Evolutionary conservation across 371 early-diverging fungal species (phyloP), one percentile per base, ranked within the genome.

Genomic region (Mortierella sp.): DNA sequence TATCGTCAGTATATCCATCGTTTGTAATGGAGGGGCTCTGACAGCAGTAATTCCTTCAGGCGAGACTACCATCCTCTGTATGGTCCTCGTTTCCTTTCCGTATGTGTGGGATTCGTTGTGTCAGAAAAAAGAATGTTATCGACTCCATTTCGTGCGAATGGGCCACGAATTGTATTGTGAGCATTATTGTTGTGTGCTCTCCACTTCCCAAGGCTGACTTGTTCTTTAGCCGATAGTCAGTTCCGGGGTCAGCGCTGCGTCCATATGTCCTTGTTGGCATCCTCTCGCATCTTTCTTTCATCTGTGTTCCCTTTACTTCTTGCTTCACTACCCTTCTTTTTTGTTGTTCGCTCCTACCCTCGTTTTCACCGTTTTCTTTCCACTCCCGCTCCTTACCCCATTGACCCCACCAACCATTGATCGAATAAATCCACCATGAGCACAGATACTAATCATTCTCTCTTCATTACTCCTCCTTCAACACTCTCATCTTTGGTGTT

Each of bases 401-500:
- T 60, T 32, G 27, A 14, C 32, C 60, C 18, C 32, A 18, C 18
- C 18, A 21, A 12, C 27, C 12, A 56, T 27, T 56, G 2, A 18
- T 51, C 51, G 18, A 51, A 6, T 5, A 21, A 51, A 51, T 21
- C 16, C 51, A 35, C 32, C 38, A 72, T 77, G 77, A 60, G 60
- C 27, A 44, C 32, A 70, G 71, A 76, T 38, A 63, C 78, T 78
- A 73, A 78, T 63, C 65, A 29, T 72, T 27, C 48, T 41, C 63
- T 27, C 29, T 68, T 63, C n/a, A 0, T 24, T 29, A 46, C 60
- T n/a, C 60, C 75, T 46, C 75, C 49, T 63, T 49, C 75, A 29
- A 60, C 60, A 12, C 65, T 63, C 21, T 63, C 38, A 1, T 63
- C 63, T 35, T 63, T 63, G 63, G 63, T 63, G 5, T 44, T 55